Evolutionary conservation across 2,329 filamentous ascomycete genomes (phyloP).

Genomic region (Domatiomyces catenatus): DNA sequence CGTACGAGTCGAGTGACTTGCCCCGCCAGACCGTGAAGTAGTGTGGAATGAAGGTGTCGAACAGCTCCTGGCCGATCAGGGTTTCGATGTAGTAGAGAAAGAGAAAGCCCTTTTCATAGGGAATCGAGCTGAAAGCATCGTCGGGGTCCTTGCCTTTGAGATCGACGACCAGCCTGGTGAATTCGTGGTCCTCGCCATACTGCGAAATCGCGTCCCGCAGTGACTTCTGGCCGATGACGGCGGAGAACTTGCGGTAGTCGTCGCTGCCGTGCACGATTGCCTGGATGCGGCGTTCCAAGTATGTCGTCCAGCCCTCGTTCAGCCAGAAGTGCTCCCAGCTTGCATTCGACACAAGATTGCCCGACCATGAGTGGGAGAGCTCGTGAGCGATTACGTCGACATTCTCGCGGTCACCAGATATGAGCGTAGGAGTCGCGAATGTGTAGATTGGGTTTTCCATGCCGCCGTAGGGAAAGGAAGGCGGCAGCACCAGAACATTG

Average conservation of each 20-base stretch:
- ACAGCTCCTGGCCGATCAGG: constrained; percentile 68
- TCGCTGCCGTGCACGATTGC: constrained; percentile 60
- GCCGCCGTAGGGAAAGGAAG: constrained; percentile 78
- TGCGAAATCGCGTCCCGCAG: constrained; percentile 64
- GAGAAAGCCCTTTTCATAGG: constrained; percentile 93
- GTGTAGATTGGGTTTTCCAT: constrained; percentile 94
- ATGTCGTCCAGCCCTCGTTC: constrained; percentile 81
- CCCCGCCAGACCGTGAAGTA: constrained; percentile 77
- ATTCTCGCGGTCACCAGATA: constrained; percentile 80
- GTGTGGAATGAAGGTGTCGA: constrained; percentile 88
- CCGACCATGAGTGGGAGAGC: constrained; percentile 64
- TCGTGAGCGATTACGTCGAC: constrained; percentile 93
- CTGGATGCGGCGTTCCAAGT: constrained; percentile 74
- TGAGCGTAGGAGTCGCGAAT: constrained; percentile 86
- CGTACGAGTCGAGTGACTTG: constrained; percentile 81
- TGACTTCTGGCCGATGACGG: constrained; percentile 90
- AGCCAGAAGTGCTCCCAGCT: constrained; percentile 43
- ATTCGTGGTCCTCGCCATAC: constrained; percentile 73
- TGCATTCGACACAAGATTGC: constrained; percentile 49
- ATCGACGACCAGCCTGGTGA: constrained; percentile 77
- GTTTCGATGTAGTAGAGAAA: constrained; percentile 86
- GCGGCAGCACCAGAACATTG: constrained; percentile 79
- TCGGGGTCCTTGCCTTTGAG: constrained; percentile 87
- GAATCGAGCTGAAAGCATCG: constrained; percentile 81
- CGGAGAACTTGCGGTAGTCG: constrained; percentile 76